Conservation (phyloP, 495 filamentous ascomycete genomes). For the Aspergillus coremiiformis region DNA sequence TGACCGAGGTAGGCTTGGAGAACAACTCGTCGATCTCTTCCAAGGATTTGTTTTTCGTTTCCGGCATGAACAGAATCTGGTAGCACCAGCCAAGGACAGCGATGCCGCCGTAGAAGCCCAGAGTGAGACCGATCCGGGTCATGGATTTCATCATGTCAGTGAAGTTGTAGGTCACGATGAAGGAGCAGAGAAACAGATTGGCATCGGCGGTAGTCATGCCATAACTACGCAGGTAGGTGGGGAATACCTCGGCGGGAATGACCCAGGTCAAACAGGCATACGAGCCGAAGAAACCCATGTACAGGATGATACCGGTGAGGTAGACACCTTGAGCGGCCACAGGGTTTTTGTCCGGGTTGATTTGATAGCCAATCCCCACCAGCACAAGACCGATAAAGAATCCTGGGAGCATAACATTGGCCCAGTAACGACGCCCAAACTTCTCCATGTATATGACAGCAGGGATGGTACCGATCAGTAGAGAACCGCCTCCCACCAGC, state of each 20-base stretch:
- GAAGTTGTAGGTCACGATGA: slow-evolving; percentile 61
- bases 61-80: slow-evolving; percentile 55
- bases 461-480: slow-evolving; percentile 50
- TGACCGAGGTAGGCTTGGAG: slow-evolving; percentile 45
- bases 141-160: slow-evolving; percentile 49
- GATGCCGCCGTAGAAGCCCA: slow-evolving; percentile 57
- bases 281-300: slow-evolving; percentile 56
- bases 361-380: slow-evolving; percentile 47
- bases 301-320: slow-evolving; percentile 50
- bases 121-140: slow-evolving; percentile 47
- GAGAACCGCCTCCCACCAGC: slow-evolving; percentile 51
- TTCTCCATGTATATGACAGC: slow-evolving; percentile 54
- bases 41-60: slow-evolving; percentile 56
- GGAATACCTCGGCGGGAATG: slow-evolving; percentile 52
- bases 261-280: slow-evolving; percentile 60
- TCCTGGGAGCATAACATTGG: slow-evolving; percentile 51
- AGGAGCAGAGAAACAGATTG: slow-evolving; percentile 51
- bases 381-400: slow-evolving; percentile 54
- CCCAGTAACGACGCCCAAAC: slow-evolving; percentile 56
- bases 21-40: slow-evolving; percentile 57
- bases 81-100: slow-evolving; percentile 51
- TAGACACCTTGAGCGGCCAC: slow-evolving; percentile 43
- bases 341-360: slow-evolving; percentile 30
- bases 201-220: slow-evolving; percentile 53
- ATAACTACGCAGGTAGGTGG: slow-evolving; percentile 52